Evolutionary conservation across 2,329 filamentous ascomycete species (phyloP), one percentile per base, ranked within the genome.

Genomic region (Aspergillus ustus): DNA sequence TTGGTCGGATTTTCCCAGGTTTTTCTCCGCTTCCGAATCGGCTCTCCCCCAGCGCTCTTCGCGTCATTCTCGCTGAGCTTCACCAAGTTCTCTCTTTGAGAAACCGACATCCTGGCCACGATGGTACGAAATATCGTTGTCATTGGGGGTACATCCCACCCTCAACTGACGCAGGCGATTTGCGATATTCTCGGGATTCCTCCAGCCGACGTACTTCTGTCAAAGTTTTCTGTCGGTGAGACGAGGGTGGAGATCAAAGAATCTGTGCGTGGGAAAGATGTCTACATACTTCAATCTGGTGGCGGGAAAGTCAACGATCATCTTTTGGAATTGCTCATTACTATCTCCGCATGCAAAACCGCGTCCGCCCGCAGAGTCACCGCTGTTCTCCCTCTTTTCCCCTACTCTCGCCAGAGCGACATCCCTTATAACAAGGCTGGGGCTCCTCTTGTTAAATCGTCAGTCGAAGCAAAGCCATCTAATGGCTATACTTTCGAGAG

Each of bases 91-190:
- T 51, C 51, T 63, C 52, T 53, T 57, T 19, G 19, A 40, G 34
- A 57, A 25, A 58, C 49, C 58, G 53, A 62, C 57, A 43, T 63
- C 20, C 57, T 62, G 56, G 59, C 64, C 64, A 75, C 54, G 2
- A 97, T 97, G 93, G 93, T 97, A 69, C 90, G 93, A 78, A 97
- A 97, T 78, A 92, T 99, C 68, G 92, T 97, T 73, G 87, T 99
- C 65, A 88, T 99, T 67, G 92, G 93, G 70, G 94, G 95, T 64
- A 95, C 91, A 77, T 97, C 93, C 73, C 94, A 98, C 82, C 93
- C 93, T 20, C 84, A 90, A 74, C 87, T 98, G 69, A 91, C 92
- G 67, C 89, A 96, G 71, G 91, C 85, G 64, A 91, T 99, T 74
- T 96, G 91, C 85, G 90, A 90, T 71, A 89, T 92, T 69, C 89